Evolutionary conservation across 202 grass and related monocot genomes (phyloP).

Genomic region (Cymbopogon flexuosus): DNA sequence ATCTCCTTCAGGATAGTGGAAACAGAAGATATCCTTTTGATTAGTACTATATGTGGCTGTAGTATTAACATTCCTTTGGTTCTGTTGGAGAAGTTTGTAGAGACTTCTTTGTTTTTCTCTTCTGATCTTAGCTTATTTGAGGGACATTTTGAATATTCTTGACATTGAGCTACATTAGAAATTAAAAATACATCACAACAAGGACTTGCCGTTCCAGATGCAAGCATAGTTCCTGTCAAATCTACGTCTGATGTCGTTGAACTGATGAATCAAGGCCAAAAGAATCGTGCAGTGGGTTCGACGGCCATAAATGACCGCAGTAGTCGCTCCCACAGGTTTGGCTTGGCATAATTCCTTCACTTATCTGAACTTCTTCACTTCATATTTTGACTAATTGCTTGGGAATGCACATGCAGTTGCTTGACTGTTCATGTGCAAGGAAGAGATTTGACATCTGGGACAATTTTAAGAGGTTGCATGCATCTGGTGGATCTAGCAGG

Average conservation of each 20-base stretch:
- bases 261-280: constrained; percentile 87
- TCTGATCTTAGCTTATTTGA: constrained; percentile 19
- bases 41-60: not conserved
- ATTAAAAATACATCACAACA: constrained; percentile 71
- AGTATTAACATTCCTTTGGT: constrained; percentile 7
- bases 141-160: constrained; percentile 47
- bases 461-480: constrained; percentile 65
- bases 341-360: constrained; percentile 22
- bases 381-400: constrained; percentile 35
- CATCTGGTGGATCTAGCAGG: constrained; percentile 96
- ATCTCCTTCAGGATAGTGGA: constrained; percentile 76
- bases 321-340: constrained; percentile 92
- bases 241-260: constrained; percentile 71
- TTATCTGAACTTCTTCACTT: constrained; percentile 8
- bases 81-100: not conserved
- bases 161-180: constrained; percentile 69
- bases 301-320: constrained; percentile 92
- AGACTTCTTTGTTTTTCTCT: constrained; percentile 3
- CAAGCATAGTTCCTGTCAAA: constrained; percentile 67
- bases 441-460: constrained; percentile 56
- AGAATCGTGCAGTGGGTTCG: constrained; percentile 71
- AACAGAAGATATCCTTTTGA: constrained; percentile 89
- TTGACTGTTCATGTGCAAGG: constrained; percentile 90
- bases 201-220: constrained; percentile 73
- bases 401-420: constrained; percentile 57